These are phyloP conservation scores for Myriangium duriaei DNA, from an alignment of 2,329 filamentous ascomycete species.

Conservation along the genomic window DNA sequence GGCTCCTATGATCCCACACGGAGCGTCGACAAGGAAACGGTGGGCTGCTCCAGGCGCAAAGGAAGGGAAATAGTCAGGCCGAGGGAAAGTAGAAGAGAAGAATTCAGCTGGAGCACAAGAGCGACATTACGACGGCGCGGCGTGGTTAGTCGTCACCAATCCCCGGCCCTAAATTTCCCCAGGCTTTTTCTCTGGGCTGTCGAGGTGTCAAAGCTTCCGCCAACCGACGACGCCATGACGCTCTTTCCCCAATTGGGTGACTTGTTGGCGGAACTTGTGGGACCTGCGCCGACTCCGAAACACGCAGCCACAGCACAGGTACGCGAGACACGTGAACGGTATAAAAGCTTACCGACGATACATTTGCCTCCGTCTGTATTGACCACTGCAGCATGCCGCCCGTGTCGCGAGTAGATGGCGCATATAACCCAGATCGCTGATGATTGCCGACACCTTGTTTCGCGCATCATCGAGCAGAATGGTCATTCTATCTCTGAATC, in stretches of 20 bases:
- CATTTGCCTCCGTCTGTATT: too few relatives aligned
- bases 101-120: background rate
- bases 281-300: background rate
- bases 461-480: slow-evolving; percentile 37
- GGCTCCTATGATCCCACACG: background rate
- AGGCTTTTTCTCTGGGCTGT: background rate
- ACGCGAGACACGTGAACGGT: background rate
- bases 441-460: slow-evolving; percentile 29
- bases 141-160: too few relatives aligned
- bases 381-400: too few relatives aligned
- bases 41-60: too few relatives aligned
- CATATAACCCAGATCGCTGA: background rate
- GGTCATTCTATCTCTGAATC: background rate
- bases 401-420: too few relatives aligned
- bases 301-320: too few relatives aligned
- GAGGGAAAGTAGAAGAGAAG: background rate
- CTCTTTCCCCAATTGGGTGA: background rate
- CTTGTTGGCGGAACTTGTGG: background rate
- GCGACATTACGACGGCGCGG: too few relatives aligned
- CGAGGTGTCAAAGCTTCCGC: background rate
- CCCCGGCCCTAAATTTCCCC: background rate
- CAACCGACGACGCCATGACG: background rate
- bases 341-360: too few relatives aligned
- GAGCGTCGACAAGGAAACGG: too few relatives aligned
- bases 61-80: background rate